Percentiles rank a stretch among this genome's conserved stretches.
Evolutionary conservation across 2,329 filamentous ascomycete genomes (phyloP).

Genomic region (Mollisiaceae sp.): DNA sequence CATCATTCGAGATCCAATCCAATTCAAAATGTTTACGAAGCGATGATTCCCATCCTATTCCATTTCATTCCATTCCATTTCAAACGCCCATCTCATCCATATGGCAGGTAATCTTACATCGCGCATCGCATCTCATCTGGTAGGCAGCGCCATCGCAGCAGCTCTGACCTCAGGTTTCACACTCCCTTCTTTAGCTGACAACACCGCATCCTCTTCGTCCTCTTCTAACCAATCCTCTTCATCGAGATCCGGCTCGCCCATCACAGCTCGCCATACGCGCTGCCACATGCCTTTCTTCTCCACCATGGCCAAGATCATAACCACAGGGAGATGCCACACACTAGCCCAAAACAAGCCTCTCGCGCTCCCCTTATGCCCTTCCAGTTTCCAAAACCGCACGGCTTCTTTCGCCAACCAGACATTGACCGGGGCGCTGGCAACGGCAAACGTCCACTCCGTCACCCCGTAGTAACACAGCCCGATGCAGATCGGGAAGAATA

Average conservation of each 20-base stretch:
- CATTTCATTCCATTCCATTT: no score
- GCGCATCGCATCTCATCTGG: constrained; percentile 19
- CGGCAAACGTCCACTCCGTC: constrained; percentile 84
- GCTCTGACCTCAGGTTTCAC: constrained; percentile 27
- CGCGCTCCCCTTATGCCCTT: constrained; percentile 81
- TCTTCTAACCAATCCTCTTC: constrained; percentile 63
- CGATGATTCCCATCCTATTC: neutral
- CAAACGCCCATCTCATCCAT: constrained; percentile 13
- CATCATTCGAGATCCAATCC: constrained; percentile 13
- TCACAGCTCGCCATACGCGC: constrained; percentile 74
- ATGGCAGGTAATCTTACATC: neutral
- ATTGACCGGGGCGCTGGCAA: constrained; percentile 82
- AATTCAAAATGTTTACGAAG: neutral
- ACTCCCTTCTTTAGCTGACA: constrained; percentile 17
- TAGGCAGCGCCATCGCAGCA: constrained; percentile 20
- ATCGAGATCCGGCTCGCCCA: constrained; percentile 62
- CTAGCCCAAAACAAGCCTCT: constrained; percentile 94
- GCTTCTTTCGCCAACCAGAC: constrained; percentile 84
- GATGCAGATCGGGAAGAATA: constrained; percentile 85
- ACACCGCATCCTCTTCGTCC: constrained; percentile 46
- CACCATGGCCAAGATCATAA: constrained; percentile 87
- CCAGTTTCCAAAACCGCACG: constrained; percentile 77
- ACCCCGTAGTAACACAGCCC: constrained; percentile 79
- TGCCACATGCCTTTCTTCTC: constrained; percentile 95
- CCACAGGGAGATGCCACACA: constrained; percentile 90